Base-by-base conservation (phyloP, 108 stramenopile genomes). In the Skeletonema menzelii region DNA sequence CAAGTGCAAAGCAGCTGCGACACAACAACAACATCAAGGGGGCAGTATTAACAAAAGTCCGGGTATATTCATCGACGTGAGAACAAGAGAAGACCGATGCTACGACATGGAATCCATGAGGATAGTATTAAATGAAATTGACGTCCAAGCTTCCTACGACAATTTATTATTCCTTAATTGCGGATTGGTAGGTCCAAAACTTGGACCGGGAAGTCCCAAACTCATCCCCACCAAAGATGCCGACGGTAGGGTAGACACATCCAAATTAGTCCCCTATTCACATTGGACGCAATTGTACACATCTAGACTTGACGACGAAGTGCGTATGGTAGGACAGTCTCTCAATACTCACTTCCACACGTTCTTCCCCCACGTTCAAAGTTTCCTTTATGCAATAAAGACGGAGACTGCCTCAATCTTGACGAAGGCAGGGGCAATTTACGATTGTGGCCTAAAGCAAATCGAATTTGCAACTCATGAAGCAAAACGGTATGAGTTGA, bases 141-240 rank as follows among this genome's bases (percentile, higher is more conserved):
- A 73, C 10, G 57, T 80, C 17, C 68, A 53, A 28, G 17, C 42
- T 17, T 62, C 47, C 5, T 86, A 84, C 59, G 85, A 86, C 60
- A 73, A 86, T 42, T 76, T 86, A 65, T 70, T 86, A 17, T 86
- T 69, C 63, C 58, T 82, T 20, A 86, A 86, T 63, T 86, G 85
- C 55, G 85, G 85, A 30, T 58, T 82, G 37, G 72, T 68, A 8
- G 85, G 85, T 8, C 85, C 85, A 26, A 80, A 74, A 40, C 65
- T 73, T 57, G 79, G 73, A 53, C 66, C 72, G 26, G 73, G 72
- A 44, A 65, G 63, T 47, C 69, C 79, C 3, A 22, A 32, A 35
- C 59, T 31, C 11, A 32, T 60, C 28, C 59, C 59, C 59, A 22
- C 49, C 17, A 42, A 42, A 42, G 40, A 15, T 42, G 40, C 40